phyloP scores from a whole-genome alignment of 1,284 basidiomycete genomes.

The Naganishia cerealis region DNA sequence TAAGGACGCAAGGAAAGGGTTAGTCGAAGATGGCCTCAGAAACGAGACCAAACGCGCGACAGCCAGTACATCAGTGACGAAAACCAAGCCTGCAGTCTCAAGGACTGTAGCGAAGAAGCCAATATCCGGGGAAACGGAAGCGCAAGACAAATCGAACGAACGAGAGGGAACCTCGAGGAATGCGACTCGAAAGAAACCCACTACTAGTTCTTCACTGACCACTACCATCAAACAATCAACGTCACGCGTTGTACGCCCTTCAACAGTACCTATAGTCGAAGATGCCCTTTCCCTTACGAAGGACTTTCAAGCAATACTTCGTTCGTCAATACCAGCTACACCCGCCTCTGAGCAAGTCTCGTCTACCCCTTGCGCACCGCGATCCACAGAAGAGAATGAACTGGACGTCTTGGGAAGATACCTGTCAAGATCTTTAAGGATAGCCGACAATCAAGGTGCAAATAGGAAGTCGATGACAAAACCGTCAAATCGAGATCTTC shows the following conservation, averaged over 20 bases:
- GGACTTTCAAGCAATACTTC: slow-evolving; percentile 16
- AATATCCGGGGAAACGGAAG: not conserved
- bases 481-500: not conserved
- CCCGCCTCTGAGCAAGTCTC: no score
- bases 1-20: not conserved
- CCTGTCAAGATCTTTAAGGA: slow-evolving; percentile 3
- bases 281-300: slow-evolving; percentile 13
- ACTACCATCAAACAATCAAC: not conserved
- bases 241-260: not conserved
- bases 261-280: not conserved
- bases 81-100: not conserved
- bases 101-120: not conserved
- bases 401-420: slow-evolving; percentile 15
- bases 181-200: not conserved
- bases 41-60: not conserved
- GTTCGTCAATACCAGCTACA: not conserved
- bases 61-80: not conserved
- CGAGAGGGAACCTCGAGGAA: not conserved
- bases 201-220: not conserved
- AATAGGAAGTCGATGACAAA: not conserved
- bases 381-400: not conserved
- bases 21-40: not conserved
- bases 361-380: not conserved
- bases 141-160: not conserved
- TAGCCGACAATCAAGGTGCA: not conserved